phyloP scores from a whole-genome alignment of 345 rosid species.

The Eucalyptus paniculata region DNA sequence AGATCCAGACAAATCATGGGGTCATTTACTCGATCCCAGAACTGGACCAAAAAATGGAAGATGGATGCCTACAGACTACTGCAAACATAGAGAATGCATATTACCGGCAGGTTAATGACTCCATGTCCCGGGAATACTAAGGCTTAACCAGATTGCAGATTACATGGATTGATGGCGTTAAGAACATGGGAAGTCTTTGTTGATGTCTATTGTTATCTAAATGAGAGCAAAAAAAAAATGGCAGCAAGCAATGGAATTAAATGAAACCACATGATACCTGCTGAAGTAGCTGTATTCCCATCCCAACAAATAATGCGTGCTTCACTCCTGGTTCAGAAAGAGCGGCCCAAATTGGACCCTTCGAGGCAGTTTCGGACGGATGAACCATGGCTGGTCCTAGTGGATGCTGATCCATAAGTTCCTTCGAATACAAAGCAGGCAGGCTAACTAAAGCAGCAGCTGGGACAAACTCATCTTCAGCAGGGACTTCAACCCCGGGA shows the following conservation, averaged over 20 bases:
- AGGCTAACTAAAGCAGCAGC: conserved; percentile 76
- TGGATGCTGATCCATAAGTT: conserved; percentile 26
- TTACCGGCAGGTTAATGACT: not conserved
- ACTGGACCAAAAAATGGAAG: not conserved
- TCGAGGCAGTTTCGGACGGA: conserved; percentile 32
- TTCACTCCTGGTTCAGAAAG: conserved; percentile 81
- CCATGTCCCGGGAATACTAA: not conserved
- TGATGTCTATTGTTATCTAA: not conserved
- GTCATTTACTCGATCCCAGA: not conserved
- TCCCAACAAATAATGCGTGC: conserved; percentile 69
- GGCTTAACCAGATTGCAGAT: not conserved
- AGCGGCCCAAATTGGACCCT: conserved; percentile 62
- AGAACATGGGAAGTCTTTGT: not conserved
- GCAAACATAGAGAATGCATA: not conserved
- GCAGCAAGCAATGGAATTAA: not conserved
- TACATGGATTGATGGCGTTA: not conserved
- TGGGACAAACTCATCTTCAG: conserved; percentile 60
- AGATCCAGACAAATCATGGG: not conserved
- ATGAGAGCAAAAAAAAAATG: not conserved
- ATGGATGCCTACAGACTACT: not conserved
- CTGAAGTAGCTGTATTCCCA: conserved; percentile 81
- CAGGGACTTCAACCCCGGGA: conserved; percentile 34
- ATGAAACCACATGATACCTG: conserved; percentile 33
- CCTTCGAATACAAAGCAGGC: conserved; percentile 57
- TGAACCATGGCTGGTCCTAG: conserved; percentile 66